Conservation (phyloP, 352 stramenopile genomes). For the Globisporangium spiculum region DNA sequence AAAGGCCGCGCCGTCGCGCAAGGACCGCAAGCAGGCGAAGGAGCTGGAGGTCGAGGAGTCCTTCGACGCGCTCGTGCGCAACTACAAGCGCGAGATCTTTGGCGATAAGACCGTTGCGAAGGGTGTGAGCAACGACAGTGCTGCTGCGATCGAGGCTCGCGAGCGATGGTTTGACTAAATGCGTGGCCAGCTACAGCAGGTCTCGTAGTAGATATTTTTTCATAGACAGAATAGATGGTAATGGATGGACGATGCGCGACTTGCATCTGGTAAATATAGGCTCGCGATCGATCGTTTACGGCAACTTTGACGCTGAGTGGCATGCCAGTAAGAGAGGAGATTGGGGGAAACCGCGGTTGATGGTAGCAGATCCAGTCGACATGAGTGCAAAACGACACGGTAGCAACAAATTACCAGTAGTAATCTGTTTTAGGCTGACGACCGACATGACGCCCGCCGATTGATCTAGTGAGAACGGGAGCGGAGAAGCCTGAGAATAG, state of each 20-base stretch:
- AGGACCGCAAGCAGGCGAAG: slow-evolving; percentile 62
- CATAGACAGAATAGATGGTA: slow-evolving; percentile 16
- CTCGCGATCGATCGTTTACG: not conserved
- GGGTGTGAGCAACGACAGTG: slow-evolving; percentile 7
- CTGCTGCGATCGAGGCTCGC: slow-evolving; percentile 13
- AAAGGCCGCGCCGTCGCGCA: slow-evolving; percentile 56
- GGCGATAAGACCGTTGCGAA: slow-evolving; percentile 24
- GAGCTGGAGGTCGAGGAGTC: slow-evolving; percentile 57
- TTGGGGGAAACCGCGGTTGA: too few relatives aligned
- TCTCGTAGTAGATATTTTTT: slow-evolving; percentile 9
- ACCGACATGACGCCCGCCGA: not conserved
- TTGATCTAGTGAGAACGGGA: not conserved
- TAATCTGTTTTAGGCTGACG: not conserved
- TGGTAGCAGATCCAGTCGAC: too few relatives aligned
- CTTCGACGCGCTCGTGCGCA: slow-evolving; percentile 74
- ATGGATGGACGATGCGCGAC: slow-evolving; percentile 10
- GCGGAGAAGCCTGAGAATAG: not conserved
- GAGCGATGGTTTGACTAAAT: slow-evolving; percentile 74
- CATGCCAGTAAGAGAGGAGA: too few relatives aligned
- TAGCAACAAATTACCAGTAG: too few relatives aligned
- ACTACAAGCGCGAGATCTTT: slow-evolving; percentile 87
- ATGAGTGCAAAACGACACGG: too few relatives aligned
- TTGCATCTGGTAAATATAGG: slow-evolving; percentile 15
- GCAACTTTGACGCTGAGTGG: not conserved
- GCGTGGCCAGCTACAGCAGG: not conserved